These are phyloP conservation scores for Aspergillus bridgeri DNA, from an alignment of 495 filamentous ascomycete genomes.

Conservation along the genomic window DNA sequence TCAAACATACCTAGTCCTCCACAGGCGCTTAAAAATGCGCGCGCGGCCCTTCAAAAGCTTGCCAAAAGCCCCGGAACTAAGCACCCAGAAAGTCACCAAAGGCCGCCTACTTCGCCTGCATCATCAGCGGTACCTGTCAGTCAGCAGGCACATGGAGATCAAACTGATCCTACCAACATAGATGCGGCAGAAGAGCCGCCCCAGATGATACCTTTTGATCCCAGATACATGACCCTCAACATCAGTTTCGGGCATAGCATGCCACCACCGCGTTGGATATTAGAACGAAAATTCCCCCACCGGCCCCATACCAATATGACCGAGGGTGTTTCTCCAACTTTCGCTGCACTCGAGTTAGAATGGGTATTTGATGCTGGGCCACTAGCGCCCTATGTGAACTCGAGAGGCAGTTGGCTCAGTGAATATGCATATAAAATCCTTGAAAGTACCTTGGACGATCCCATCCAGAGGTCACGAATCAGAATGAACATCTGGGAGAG, in stretches of 20 bases:
- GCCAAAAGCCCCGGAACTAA: not conserved
- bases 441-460: constrained; percentile 13
- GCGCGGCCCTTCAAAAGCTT: not conserved
- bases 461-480: constrained; percentile 9
- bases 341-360: not conserved
- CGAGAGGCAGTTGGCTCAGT: constrained; percentile 11
- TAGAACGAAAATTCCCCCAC: too few relatives aligned
- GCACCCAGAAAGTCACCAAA: not conserved
- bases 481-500: constrained; percentile 12
- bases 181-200: not conserved
- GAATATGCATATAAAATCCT: constrained; percentile 21
- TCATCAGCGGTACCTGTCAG: not conserved
- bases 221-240: not conserved
- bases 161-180: not conserved
- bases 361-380: constrained; percentile 30
- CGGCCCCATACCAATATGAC: too few relatives aligned
- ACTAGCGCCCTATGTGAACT: not conserved
- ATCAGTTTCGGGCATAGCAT: not conserved
- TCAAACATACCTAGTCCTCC: not conserved
- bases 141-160: not conserved
- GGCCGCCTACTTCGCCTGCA: too few relatives aligned
- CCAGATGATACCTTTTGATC: not conserved
- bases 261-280: not conserved
- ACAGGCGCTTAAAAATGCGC: not conserved
- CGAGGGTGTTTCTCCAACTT: too few relatives aligned